Conservation (phyloP, 2,329 filamentous ascomycete species). For the Ophiostoma sp. region DNA sequence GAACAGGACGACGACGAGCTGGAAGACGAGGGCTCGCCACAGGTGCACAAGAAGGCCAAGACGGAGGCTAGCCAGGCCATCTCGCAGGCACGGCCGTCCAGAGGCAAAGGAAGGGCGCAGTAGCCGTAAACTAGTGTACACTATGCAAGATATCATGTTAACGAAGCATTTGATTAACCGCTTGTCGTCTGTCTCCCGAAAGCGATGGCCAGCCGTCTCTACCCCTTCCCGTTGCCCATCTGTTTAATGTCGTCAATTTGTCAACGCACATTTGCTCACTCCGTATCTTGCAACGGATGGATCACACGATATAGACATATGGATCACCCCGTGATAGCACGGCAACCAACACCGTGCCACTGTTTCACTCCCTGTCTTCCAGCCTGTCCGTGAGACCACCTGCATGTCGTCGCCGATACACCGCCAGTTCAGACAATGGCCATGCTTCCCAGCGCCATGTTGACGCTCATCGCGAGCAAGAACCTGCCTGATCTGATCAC, state of each 20-base stretch:
- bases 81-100: neutral
- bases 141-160: neutral
- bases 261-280: too few relatives aligned
- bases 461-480: neutral
- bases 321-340: too few relatives aligned
- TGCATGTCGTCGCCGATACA: constrained; percentile 11
- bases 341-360: too few relatives aligned
- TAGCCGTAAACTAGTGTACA: neutral
- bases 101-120: neutral
- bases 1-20: neutral
- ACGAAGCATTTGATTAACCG: neutral
- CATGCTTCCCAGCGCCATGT: neutral
- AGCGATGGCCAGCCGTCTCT: too few relatives aligned
- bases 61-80: neutral
- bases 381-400: neutral
- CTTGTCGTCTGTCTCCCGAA: too few relatives aligned
- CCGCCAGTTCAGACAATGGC: neutral
- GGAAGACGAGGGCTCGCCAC: neutral
- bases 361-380: neutral
- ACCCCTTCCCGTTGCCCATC: too few relatives aligned
- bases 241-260: too few relatives aligned
- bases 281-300: too few relatives aligned
- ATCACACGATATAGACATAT: too few relatives aligned
- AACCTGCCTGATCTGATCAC: neutral
- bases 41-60: constrained; percentile 13